These are phyloP conservation scores for Oldenlandia corymbosa DNA, from an alignment of 257 asterid species.

Conservation along the genomic window DNA sequence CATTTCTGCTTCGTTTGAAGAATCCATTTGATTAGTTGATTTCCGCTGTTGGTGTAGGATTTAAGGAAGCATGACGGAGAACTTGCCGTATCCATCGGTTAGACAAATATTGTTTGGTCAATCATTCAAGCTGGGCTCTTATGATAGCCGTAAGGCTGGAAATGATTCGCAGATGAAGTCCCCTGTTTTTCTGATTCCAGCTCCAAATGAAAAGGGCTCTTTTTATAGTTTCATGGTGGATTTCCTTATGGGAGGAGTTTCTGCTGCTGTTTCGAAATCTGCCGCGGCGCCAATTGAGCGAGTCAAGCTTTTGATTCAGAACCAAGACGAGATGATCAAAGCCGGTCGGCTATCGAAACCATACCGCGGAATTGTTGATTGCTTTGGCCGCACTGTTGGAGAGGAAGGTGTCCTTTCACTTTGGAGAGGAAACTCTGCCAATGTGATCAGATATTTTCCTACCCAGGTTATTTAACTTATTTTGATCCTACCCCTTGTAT, in stretches of 20 bases:
- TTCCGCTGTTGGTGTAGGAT: too few species aligned
- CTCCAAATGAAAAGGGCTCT: slow-evolving; percentile 50
- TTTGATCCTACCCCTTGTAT: too few species aligned
- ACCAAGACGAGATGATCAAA: slow-evolving; percentile 76
- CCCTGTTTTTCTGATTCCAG: slow-evolving; percentile 37
- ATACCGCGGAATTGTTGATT: slow-evolving; percentile 63
- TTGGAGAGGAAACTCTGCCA: slow-evolving; percentile 76
- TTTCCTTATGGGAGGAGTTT: slow-evolving; percentile 86
- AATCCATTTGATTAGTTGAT: too few species aligned
- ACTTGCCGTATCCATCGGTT: slow-evolving; percentile 25
- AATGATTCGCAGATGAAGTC: slow-evolving; percentile 26
- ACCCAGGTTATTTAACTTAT: slow-evolving; percentile 67
- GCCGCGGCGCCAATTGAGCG: slow-evolving; percentile 84
- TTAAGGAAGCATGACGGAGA: slow-evolving; percentile 39
- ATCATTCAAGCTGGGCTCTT: slow-evolving; percentile 25
- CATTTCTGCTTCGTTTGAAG: too few species aligned
- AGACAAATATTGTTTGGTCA: slow-evolving; percentile 39
- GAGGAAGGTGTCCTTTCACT: slow-evolving; percentile 64
- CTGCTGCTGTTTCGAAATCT: slow-evolving; percentile 69
- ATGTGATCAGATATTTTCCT: slow-evolving; percentile 75
- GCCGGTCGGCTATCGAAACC: slow-evolving; percentile 66
- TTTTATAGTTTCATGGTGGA: slow-evolving; percentile 48
- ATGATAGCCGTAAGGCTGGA: slow-evolving; percentile 22
- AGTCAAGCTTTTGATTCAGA: too few species aligned
- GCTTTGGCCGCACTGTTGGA: slow-evolving; percentile 62